A percentile compares a stretch with the other conserved stretches of the same genome.
Evolutionary conservation across 306 rosid genomes (phyloP).

Genomic region (Purshia tridentata): DNA sequence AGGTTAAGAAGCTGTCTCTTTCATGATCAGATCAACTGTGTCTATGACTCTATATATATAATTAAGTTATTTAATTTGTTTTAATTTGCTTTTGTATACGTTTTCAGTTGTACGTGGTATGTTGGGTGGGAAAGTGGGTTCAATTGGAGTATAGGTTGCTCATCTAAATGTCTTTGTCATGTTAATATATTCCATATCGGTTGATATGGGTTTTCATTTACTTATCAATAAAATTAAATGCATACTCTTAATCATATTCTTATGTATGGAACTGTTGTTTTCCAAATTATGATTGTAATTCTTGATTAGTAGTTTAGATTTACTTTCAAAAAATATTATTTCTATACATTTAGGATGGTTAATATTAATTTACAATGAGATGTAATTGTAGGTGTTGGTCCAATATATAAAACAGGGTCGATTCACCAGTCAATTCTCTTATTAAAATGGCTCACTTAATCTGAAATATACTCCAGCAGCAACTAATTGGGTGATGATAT

Average conservation of each 20-base stretch:
- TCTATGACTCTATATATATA: neutral
- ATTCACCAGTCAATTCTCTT: too few relatives aligned
- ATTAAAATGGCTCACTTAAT: too few relatives aligned
- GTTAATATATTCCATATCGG: constrained; percentile 22
- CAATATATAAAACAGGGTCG: too few relatives aligned
- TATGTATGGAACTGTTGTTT: neutral
- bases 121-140: constrained; percentile 29
- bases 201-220: constrained; percentile 29
- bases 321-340: too few relatives aligned
- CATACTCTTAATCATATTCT: neutral
- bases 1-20: too few relatives aligned
- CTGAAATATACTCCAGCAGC: too few relatives aligned
- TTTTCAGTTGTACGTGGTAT: constrained; percentile 6
- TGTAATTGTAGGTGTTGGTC: too few relatives aligned
- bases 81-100: constrained; percentile 5
- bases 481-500: too few relatives aligned
- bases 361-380: too few relatives aligned
- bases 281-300: too few relatives aligned
- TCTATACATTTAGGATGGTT: too few relatives aligned
- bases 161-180: constrained; percentile 27
- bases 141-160: constrained; percentile 36
- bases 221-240: constrained; percentile 20
- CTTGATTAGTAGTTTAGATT: too few relatives aligned
- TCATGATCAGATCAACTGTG: neutral
- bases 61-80: constrained; percentile 21